Base-by-base conservation (phyloP, 371 early-diverging fungal species). In the Homolaphlyctis polyrhiza region DNA sequence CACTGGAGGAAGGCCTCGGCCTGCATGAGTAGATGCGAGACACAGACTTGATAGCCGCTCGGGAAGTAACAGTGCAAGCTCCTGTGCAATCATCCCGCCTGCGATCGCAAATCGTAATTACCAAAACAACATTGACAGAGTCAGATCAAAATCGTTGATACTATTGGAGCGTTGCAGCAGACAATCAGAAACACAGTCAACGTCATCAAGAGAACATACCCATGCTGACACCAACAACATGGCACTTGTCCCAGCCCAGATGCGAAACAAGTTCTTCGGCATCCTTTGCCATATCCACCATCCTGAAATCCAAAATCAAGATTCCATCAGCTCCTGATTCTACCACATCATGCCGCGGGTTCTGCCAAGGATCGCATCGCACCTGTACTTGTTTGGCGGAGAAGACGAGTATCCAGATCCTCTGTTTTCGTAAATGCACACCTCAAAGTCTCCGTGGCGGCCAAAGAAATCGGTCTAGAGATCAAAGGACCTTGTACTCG, bases 211-310 rank as follows among this genome's bases (percentile, higher is more conserved):
- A 45, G 89, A 89, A 87, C 28, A 88, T 88, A 33, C 91, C 90
- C 89, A 89, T 88, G 5, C 87, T 87, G 3, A 89, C 78, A 11
- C 91, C 91, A n/a, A 86, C 85, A 29, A 89, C 61, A 66, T 91
- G 86, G 13, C 88, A 75, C 28, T 78, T 62, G 1, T 68, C 70
- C 89, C 90, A 91, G 0, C 76, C 80, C 39, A 89, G 61, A 30
- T 85, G 81, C 50, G 85, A 78, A 43, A 89, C 62, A 25, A 91
- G 66, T 8, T 76, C 77, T 18, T 78, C 52, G 0, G 88, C 79
- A 60, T 91, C 91, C 1, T 64, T 43, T 0, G 90, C 89, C 84
- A 90, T 78, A 36, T 69, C 69, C 23, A 29, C 16, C 66, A 65
- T 69, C 18, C 35, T n/a, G 34, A 48, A 63, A 4, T 34, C 32